Percentiles rank a stretch among this genome's conserved stretches.
Evolutionary conservation across 345 rosid species (phyloP).

Genomic region (Arabidopsis suecica): DNA sequence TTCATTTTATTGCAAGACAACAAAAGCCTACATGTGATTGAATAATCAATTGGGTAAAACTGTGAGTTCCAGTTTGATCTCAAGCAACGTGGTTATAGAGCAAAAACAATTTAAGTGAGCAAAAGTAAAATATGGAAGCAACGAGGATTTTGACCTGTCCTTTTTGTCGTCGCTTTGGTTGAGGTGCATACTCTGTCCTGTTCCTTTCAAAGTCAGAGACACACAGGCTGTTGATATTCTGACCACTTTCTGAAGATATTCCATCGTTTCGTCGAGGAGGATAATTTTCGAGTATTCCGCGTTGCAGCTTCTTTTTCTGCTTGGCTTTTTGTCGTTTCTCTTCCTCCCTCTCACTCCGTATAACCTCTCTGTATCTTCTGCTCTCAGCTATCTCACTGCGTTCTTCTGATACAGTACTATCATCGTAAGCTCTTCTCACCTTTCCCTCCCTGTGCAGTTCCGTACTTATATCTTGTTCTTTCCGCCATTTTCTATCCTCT

Average conservation of each 20-base stretch:
- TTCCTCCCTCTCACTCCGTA: constrained; percentile 84
- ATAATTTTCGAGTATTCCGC: constrained; percentile 62
- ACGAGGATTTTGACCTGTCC: constrained; percentile 74
- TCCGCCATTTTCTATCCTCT: constrained; percentile 77
- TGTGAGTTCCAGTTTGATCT: constrained; percentile 52
- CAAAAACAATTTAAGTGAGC: not conserved
- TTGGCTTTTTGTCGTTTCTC: constrained; percentile 78
- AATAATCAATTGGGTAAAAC: no score
- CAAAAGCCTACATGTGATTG: not conserved
- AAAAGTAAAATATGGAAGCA: constrained; percentile 15
- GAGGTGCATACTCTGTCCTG: constrained; percentile 61
- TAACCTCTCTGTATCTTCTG: constrained; percentile 69
- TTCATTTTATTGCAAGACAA: constrained; percentile 6
- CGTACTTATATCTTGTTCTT: constrained; percentile 75
- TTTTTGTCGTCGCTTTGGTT: constrained; percentile 85
- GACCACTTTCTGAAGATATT: constrained; percentile 70
- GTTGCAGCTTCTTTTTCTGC: constrained; percentile 67
- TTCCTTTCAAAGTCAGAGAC: constrained; percentile 55
- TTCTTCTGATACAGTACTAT: constrained; percentile 54
- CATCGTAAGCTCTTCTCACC: constrained; percentile 52
- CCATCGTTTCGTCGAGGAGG: constrained; percentile 66
- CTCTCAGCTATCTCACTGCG: constrained; percentile 67
- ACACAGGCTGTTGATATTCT: constrained; percentile 62
- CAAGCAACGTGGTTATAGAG: constrained; percentile 23
- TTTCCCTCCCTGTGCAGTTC: constrained; percentile 61